Evolutionary conservation across 495 filamentous ascomycete species (phyloP), one percentile per base, ranked within the genome.

Genomic region (Penicillium diatomitis): DNA sequence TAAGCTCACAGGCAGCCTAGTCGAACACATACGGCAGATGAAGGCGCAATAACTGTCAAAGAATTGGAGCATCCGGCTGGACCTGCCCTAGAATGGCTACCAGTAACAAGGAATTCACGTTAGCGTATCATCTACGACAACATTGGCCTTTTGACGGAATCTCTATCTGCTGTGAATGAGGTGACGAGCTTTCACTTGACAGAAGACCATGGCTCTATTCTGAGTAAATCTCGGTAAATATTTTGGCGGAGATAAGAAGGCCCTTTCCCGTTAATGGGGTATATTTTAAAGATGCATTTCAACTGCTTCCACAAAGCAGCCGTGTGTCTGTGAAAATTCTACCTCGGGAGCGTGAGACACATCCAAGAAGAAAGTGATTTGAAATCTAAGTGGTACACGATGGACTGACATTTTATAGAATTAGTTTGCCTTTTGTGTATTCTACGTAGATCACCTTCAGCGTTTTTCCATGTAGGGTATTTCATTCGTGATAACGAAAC

Each of bases 121-220:
- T 74, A 65, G 68, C 51, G 72, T 6, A 54, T 73, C 29, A 61
- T 72, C 41, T 63, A 71, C 36, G 68, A 73, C 40, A 72, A 72
- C 53, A 56, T 71, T 37, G 67, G 72, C 47, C 52, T 1, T 6
- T 43, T 0, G 9, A 62, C 27, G 37, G 57, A 31, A 20, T 47
- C 12, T 48, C 50, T 52, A 27, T 43, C 8, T n/a, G 32, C 54
- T 48, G 54, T 45, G 41, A 71, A 65, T 54, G 64, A 72, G 48
- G 57, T 71, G 35, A 36, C 0, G 7, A 35, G 56, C 28, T 71
- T 62, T 47, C 64, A 71, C 39, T 63, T 62, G 31, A 6, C 28
- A n/a, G 55, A 58, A 6, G 64, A 72, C 51, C 64, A 72, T 56
- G 68, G 68, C 8, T 72, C 63, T 20, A 61, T 74, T 33, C 47